Evolutionary conservation across 2,329 filamentous ascomycete species (phyloP), one percentile per base, ranked within the genome.

Genomic region (Dryadomyces sulphureus): DNA sequence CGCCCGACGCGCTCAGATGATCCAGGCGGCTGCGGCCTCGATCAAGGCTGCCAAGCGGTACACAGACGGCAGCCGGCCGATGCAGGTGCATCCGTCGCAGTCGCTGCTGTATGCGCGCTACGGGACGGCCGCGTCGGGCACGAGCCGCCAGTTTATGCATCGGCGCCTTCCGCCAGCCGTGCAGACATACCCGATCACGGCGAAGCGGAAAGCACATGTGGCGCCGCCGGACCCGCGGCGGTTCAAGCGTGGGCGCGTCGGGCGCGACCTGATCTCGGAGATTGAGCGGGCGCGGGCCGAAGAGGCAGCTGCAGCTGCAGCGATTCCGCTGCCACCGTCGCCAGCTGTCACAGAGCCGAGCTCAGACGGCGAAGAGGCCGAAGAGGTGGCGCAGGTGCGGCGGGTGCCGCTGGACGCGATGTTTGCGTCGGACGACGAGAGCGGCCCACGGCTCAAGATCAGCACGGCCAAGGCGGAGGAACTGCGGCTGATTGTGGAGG

Each of bases 381-480:
- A 22, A 2, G 41, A 43, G 5, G 25, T 5, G 2, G 40, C 22
- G n/a, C 34, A 30, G 6, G 35, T 35, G 20, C 41, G 30, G 5
- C 49, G 46, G 16, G 20, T 47, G 2, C 45, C 47, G 3, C 49
- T 45, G 51, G 11, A 47, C 5, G 32, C 36, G 5, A 25, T 48
- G 2, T 49, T 50, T 19, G 21, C 47, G 1, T 47, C 46, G 6
- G 47, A 50, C 9, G 47, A 50, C 1, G 38, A 19, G 4, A 27
- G 32, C 25, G 42, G 14, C 11, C 53, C 49, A 11, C 48, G 46
- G 4, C 47, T 55, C 9, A 50, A 45, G 20, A 56, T 57, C 44
- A 57, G 55, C 38, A 16, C 41, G 1, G 49, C 50, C 42, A 57
- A 59, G 47, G 49, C 52, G 5, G 55, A 56, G 32, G 56, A 58